Evolutionary conservation across 495 filamentous ascomycete species (phyloP).

Genomic region (Jackrogersella multiformis): DNA sequence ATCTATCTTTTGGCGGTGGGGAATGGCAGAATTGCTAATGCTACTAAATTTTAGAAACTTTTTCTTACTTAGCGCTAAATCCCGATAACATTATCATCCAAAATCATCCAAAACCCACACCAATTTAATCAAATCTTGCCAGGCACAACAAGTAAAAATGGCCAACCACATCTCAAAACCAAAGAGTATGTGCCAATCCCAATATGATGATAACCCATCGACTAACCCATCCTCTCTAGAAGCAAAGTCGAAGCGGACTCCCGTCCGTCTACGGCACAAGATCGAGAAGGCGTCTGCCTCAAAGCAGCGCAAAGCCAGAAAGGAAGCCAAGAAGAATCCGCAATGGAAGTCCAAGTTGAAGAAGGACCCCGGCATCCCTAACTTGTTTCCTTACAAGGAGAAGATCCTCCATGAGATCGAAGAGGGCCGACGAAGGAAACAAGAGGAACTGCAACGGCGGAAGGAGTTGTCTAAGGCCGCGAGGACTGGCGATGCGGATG

Average conservation of each 20-base stretch:
- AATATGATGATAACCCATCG: not conserved
- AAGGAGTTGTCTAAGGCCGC: constrained; percentile 76
- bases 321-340: constrained; percentile 93
- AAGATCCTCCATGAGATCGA: constrained; percentile 93
- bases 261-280: constrained; percentile 90
- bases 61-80: constrained; percentile 19
- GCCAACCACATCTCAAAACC: constrained; percentile 62
- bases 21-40: constrained; percentile 47
- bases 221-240: constrained; percentile 61
- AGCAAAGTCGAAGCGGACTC: constrained; percentile 90
- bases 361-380: constrained; percentile 97
- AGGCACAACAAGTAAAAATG: constrained; percentile 44
- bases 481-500: constrained; percentile 52
- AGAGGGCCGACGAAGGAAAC: constrained; percentile 79
- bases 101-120: not conserved
- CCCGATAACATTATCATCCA: not conserved
- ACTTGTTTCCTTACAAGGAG: constrained; percentile 97
- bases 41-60: constrained; percentile 35
- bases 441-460: constrained; percentile 75
- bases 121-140: constrained; percentile 6
- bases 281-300: constrained; percentile 92
- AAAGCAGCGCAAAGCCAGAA: constrained; percentile 89
- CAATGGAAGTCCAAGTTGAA: constrained; percentile 92
- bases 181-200: constrained; percentile 52
- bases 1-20: constrained; percentile 50